Evolutionary conservation across 805 yeast species (phyloP).

Genomic region (Kuraishia molischiana): DNA sequence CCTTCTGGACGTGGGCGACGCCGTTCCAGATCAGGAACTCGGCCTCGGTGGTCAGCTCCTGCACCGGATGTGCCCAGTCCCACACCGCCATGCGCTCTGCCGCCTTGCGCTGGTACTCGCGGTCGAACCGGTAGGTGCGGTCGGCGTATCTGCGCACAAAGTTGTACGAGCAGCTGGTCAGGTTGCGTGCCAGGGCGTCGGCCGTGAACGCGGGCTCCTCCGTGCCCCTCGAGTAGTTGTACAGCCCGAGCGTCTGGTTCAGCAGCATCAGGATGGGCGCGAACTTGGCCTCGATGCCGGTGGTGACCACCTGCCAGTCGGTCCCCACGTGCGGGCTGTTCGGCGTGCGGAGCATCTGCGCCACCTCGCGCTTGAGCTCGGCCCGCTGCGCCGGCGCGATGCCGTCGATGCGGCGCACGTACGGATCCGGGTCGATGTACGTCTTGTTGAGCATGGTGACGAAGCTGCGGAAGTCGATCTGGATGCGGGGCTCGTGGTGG

Average conservation of each 20-base stretch:
- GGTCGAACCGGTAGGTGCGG: constrained; percentile 8
- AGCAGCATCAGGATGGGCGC: constrained; percentile 35
- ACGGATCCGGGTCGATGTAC: constrained; percentile 37
- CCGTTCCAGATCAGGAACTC: constrained; percentile 45
- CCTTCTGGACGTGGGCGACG: constrained; percentile 26
- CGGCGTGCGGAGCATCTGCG: constrained; percentile 14
- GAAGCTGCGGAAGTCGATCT: constrained; percentile 40
- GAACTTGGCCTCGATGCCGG: constrained; percentile 40
- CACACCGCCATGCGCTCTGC: constrained; percentile 27
- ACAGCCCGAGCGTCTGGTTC: constrained; percentile 24
- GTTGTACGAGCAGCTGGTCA: constrained; percentile 31
- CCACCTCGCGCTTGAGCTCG: constrained; percentile 26
- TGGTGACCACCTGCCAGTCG: constrained; percentile 47
- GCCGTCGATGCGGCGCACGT: constrained; percentile 26
- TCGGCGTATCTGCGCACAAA: constrained; percentile 34
- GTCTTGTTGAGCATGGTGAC: constrained; percentile 46
- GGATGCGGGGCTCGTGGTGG: constrained; percentile 36
- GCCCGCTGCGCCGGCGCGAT: constrained; percentile 23
- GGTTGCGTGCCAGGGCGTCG: constrained; percentile 16
- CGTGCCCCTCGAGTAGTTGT: constrained; percentile 3
- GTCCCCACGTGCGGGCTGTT: constrained; percentile 32
- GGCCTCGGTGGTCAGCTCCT: constrained; percentile 23
- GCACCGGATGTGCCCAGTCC: constrained; percentile 37
- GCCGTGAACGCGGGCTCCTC: background rate
- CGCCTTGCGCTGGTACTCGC: constrained; percentile 8